A percentile compares a stretch with the other conserved stretches of the same genome.
Conservation (phyloP, 768 basidiomycete species). For the Termitomyces sp. region DNA sequence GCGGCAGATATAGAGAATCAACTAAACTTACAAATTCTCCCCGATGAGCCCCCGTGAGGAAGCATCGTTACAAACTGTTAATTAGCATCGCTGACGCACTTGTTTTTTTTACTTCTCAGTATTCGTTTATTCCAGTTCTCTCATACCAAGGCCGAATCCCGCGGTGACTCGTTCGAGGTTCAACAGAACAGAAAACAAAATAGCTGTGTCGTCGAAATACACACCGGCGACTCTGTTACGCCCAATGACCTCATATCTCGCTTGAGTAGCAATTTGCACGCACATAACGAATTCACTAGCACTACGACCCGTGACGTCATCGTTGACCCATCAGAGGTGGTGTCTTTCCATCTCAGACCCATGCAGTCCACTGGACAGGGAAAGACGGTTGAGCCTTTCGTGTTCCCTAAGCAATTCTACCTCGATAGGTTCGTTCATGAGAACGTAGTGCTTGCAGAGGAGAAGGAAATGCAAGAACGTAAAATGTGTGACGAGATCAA, state of each 20-base stretch:
- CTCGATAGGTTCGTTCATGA: slow-evolving; percentile 69
- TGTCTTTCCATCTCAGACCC: slow-evolving; percentile 48
- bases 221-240: slow-evolving; percentile 35
- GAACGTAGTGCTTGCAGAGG: slow-evolving; percentile 44
- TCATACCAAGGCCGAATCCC: slow-evolving; percentile 45
- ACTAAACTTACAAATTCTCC: slow-evolving; percentile 32
- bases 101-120: slow-evolving; percentile 13
- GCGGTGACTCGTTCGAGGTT: slow-evolving; percentile 18
- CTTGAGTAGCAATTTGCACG: slow-evolving; percentile 39
- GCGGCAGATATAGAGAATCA: slow-evolving; percentile 41
- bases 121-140: slow-evolving; percentile 52
- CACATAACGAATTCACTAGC: slow-evolving; percentile 20
- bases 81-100: neutral
- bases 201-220: slow-evolving; percentile 50
- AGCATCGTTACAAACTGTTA: neutral
- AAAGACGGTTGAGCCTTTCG: slow-evolving; percentile 40
- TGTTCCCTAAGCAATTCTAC: slow-evolving; percentile 63
- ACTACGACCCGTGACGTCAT: slow-evolving; percentile 52
- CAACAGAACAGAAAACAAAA: slow-evolving; percentile 21
- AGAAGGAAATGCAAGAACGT: slow-evolving; percentile 32
- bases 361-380: slow-evolving; percentile 12
- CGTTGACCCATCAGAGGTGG: slow-evolving; percentile 56
- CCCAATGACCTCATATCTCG: slow-evolving; percentile 60
- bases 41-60: slow-evolving; percentile 31
- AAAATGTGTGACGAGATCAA: slow-evolving; percentile 47